phyloP scores from a whole-genome alignment of 768 basidiomycete genomes.

The Mycena rebaudengoi region DNA sequence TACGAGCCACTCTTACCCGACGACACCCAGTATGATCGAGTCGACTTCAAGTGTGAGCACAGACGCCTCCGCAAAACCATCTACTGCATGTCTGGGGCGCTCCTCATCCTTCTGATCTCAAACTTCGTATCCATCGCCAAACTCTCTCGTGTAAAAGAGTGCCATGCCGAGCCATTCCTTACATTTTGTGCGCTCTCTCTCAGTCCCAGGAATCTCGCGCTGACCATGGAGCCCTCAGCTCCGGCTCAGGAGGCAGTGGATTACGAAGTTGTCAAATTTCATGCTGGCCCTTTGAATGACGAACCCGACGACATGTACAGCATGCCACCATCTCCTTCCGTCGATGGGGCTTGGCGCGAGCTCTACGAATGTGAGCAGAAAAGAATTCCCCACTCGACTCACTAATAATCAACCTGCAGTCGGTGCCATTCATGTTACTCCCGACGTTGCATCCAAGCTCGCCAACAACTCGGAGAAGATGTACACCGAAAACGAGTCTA shows the following conservation, averaged over 20 bases:
- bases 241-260: neutral
- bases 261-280: conserved; percentile 1
- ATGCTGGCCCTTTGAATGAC: conserved; percentile 1
- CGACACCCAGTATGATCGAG: neutral
- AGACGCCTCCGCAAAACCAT: neutral
- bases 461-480: conserved; percentile 1
- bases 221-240: neutral
- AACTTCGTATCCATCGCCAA: neutral
- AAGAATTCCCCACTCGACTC: neutral
- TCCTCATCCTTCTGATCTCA: neutral
- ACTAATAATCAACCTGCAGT: neutral
- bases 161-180: neutral
- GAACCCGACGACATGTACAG: conserved; percentile 3
- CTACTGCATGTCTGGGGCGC: neutral
- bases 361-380: neutral
- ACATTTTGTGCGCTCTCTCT: neutral
- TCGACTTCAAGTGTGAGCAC: neutral
- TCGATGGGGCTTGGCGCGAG: neutral
- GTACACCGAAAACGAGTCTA: neutral
- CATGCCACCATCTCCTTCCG: neutral
- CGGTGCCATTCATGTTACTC: neutral
- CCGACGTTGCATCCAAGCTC: neutral
- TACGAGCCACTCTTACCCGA: neutral
- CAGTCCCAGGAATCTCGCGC: neutral
- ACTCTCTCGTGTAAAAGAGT: neutral